Percentiles rank a stretch among this genome's conserved stretches.
phyloP scores from a whole-genome alignment of 2,329 filamentous ascomycete genomes.

The Claviceps digitariae region DNA sequence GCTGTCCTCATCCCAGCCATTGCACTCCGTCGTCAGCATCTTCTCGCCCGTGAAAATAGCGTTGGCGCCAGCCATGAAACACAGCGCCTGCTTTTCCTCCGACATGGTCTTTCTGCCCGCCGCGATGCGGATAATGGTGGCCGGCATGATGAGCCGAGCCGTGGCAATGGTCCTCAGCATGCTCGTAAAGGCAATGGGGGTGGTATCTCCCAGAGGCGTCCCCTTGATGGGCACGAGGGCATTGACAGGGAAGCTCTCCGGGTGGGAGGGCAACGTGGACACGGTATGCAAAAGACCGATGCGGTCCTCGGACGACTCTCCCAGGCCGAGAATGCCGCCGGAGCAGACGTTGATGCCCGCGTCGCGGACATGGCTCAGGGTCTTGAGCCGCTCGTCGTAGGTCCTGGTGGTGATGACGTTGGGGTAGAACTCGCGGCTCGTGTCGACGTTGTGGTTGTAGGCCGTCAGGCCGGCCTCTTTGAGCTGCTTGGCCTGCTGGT shows the following conservation, averaged over 20 bases:
- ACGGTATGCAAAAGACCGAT: constrained; percentile 76
- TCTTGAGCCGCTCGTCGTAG: constrained; percentile 77
- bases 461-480: constrained; percentile 76
- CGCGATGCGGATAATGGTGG: constrained; percentile 75
- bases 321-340: constrained; percentile 75
- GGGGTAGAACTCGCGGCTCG: constrained; percentile 78
- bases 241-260: constrained; percentile 85
- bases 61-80: constrained; percentile 84
- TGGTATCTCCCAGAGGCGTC: constrained; percentile 65
- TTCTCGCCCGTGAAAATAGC: constrained; percentile 94
- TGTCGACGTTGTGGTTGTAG: constrained; percentile 93
- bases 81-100: constrained; percentile 79
- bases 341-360: constrained; percentile 86
- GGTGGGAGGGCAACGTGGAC: constrained; percentile 65
- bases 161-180: constrained; percentile 75
- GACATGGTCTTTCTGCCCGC: constrained; percentile 73
- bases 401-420: constrained; percentile 71
- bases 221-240: constrained; percentile 83
- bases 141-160: constrained; percentile 68
- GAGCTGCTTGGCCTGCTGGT: constrained; percentile 64
- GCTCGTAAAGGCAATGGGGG: constrained; percentile 61
- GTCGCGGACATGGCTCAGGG: constrained; percentile 65
- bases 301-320: constrained; percentile 66
- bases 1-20: constrained; percentile 80
- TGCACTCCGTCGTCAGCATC: constrained; percentile 87